Base-by-base conservation (phyloP, 2,329 filamentous ascomycete species). In the Colletotrichum eremochloae region DNA sequence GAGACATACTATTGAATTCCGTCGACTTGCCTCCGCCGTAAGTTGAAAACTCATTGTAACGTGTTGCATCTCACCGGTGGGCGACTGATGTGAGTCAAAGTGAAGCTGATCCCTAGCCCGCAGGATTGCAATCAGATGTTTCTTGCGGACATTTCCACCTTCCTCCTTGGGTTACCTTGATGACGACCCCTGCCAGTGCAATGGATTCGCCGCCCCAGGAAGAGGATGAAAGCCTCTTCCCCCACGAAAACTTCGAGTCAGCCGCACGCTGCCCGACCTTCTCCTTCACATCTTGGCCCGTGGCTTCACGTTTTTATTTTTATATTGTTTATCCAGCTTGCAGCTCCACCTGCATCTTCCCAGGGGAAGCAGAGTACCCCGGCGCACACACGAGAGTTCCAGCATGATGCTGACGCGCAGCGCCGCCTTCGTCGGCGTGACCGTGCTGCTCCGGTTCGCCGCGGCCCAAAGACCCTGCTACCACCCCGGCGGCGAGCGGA, bases 401-500 rank as follows among this genome's bases (percentile, higher is more conserved):
- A 36, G 2, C 31, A n/a, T 11, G 18, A 36, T 20, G 29, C 52
- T 38, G 15, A n/a, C 11, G 31, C 52, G 52, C 24, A 11, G 31
- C 18, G 31, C 52, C 31, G 20, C 31, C 1, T 1, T n/a, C 15
- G 1, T 36, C 31, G 31, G 52, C 31, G 52, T 14, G 31, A 14
- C 15, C 5, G 52, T 15, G 18, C 31, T 56, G 52, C 40, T 66
- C 18, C 42, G 20, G 14, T 40, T 48, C 8, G 40, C 63, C 5
- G 46, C 31, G 20, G 53, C 52, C 40, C 63, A 50, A n/a, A n/a
- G 24, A 1, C 53, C 57, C 15, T 66, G 63, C 40, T 66, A 58
- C 63, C 38, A 58, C 20, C 53, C 53, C 42, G 38, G 57, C 31
- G 63, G 63, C n/a, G 44, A 15, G 24, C 63, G 38, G 5, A 66